Base-by-base conservation (phyloP, 768 basidiomycete species). In the Lactarius evosmus region DNA sequence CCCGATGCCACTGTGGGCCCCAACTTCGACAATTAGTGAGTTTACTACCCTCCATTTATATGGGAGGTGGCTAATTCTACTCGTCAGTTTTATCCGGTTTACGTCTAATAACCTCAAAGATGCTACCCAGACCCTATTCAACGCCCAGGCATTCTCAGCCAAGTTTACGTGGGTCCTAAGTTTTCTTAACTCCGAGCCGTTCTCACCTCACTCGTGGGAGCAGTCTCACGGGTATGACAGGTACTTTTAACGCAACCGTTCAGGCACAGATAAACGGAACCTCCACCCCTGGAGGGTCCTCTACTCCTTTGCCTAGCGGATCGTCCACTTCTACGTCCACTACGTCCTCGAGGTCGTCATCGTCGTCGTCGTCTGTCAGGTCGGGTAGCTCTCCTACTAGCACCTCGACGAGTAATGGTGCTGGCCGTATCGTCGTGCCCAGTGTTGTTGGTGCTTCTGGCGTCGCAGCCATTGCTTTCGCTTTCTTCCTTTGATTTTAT, bases 121-220 rank as follows among this genome's bases (percentile, higher is more conserved):
- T 72, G 53, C 84, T 32, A 70, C 71, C 2, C 72, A 81, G 60
- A 75, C 86, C 16, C 77, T 82, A 60, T 88, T 78, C 76, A 82
- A 81, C 4, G 82, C 80, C 51, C 77, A 87, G 66, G 85, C 90
- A 0, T 95, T 93, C 79, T 91, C 91, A 7, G 82, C 92, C 67
- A 83, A 82, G 69, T 94, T 92, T 79, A 77, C 77, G 91, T 93
- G 71, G 67, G 86, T 76, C 7, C 2, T 25, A 6, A 14, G 29
- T 52, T 22, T 19, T 51, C 53, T 33, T 14, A 19, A 29, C n/a
- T 25, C 41, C 17, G 9, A 30, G 29, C 60, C 49, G 14, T 1
- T 5, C 61, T 19, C 59, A 40, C 17, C 29, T 60, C 46, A 27
- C 61, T 27, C n/a, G n/a, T 41, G 50, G 29, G 27, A 58, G 52